Conservation (phyloP, 345 rosid genomes). For the Fremontodendron californicum region DNA sequence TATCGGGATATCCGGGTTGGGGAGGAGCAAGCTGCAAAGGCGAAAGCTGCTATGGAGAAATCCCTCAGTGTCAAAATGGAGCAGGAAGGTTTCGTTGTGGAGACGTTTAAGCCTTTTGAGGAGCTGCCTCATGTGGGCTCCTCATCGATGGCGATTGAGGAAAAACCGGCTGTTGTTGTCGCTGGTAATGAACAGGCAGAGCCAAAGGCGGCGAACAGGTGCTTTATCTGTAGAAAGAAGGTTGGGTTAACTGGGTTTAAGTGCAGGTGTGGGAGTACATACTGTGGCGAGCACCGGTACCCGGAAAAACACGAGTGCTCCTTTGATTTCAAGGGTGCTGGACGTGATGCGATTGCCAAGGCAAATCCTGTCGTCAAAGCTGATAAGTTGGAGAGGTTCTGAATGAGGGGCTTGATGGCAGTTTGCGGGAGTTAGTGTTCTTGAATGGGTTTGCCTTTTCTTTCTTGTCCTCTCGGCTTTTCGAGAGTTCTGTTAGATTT, state of each 20-base stretch:
- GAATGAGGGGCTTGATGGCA: constrained; percentile 28
- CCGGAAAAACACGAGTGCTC: constrained; percentile 68
- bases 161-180: neutral
- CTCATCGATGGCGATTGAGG: neutral
- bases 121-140: constrained; percentile 9
- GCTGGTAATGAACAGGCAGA: constrained; percentile 13
- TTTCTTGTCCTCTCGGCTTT: neutral
- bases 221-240: constrained; percentile 71
- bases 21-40: constrained; percentile 59
- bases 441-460: neutral
- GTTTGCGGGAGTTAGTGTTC: constrained; percentile 3
- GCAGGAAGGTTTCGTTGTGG: constrained; percentile 10
- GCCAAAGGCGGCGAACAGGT: constrained; percentile 38
- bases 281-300: constrained; percentile 78
- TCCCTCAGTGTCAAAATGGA: constrained; percentile 37
- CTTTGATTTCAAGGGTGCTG: constrained; percentile 71
- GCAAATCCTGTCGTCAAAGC: constrained; percentile 78
- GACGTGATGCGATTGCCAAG: constrained; percentile 66
- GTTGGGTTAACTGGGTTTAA: constrained; percentile 71
- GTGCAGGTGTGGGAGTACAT: constrained; percentile 75
- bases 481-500: constrained; percentile 2
- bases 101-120: neutral
- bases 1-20: constrained; percentile 48
- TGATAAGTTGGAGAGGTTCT: constrained; percentile 68
- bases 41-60: constrained; percentile 61